Evolutionary conservation across 345 rosid species (phyloP), one percentile per base, ranked within the genome.

Genomic region (Citrus unshiu): DNA sequence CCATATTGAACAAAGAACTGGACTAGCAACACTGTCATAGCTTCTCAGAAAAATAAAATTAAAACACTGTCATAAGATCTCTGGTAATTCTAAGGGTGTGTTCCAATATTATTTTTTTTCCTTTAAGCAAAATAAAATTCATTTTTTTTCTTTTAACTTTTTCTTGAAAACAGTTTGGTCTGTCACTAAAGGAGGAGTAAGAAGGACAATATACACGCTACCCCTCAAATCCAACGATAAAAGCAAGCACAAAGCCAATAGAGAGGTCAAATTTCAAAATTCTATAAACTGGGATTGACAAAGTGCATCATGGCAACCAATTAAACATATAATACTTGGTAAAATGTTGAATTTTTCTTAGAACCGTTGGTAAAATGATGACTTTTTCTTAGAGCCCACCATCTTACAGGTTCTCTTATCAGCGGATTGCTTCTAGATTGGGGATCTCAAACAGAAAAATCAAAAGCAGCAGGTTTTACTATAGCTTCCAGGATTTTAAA

Each of bases 311-410:
- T 75, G 49, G 24, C 51, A 35, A 78, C 64, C 25, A 62, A 43
- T 43, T 70, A 54, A 46, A 68, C 61, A 22, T 22, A 24, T 25
- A 22, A 19, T 60, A 59, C 70, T 59, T 21, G 76, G 61, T 46
- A 61, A 70, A 78, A 29, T 70, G 60, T 61, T 78, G 49, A 70
- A 54, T 66, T 51, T 29, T 32, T 62, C 58, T 43, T 78, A 46
- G 27, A 68, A 51, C 76, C n/a, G 2, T 7, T 37, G 39, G 39
- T 6, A 37, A 37, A 37, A 37, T 37, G 59, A 46, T 78, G 46
- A 78, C 64, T 66, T 51, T 29, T 32, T 62, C 58, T 60, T 78
- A 46, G 13, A 68, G 51, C 76, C 64, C 8, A 39, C 6, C 9
- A 14, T 70, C 60, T 69, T 32, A 54, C 35, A 76, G 14, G 73